Evolutionary conservation across 2,329 filamentous ascomycete genomes (phyloP), one percentile per base, ranked within the genome.

Genomic region (Thelonectria olida): DNA sequence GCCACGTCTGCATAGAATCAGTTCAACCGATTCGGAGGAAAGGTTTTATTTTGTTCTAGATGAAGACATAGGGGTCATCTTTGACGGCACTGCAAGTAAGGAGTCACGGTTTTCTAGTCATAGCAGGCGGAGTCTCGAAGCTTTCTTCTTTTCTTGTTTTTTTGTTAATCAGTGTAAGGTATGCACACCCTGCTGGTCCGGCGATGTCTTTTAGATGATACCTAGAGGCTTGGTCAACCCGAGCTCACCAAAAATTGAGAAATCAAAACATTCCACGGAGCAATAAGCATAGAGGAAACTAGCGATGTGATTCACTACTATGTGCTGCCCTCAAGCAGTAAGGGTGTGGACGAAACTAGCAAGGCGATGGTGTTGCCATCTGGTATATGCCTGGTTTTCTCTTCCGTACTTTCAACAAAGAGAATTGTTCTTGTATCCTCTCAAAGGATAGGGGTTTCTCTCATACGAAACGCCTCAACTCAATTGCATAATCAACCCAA

Each of bases 1-100:
- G 89, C 93, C 62, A 93, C 91, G 19, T 86, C 63, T 90, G 75
- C 84, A 34, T 19, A 36, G 27, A 10, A 51, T 17, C 17, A 17
- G 20, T 31, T 27, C 20, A 7, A 27, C 42, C 4, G 36, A 39
- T 17, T 12, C 25, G 54, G 47, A 39, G n/a, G 25, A 36, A 38
- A 45, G 25, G 47, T 42, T 62, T 49, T 62, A 41, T 52, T 58
- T 27, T 42, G 19, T 48, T 62, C 52, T 57, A 45, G 51, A 54
- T 27, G 19, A 38, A 41, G 39, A 54, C 48, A 34, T 41, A 48
- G n/a, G 19, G 59, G 62, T 42, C n/a, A 15, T 10, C 7, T 39
- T 55, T 39, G 38, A 39, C 49, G 38, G 53, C 42, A 61, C 20
- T 25, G 41, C 48, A 59, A 68, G 65, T 62, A 70, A 44, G 69